Evolutionary conservation across 2,329 filamentous ascomycete genomes (phyloP).

Genomic region (Aspergillus sp.): DNA sequence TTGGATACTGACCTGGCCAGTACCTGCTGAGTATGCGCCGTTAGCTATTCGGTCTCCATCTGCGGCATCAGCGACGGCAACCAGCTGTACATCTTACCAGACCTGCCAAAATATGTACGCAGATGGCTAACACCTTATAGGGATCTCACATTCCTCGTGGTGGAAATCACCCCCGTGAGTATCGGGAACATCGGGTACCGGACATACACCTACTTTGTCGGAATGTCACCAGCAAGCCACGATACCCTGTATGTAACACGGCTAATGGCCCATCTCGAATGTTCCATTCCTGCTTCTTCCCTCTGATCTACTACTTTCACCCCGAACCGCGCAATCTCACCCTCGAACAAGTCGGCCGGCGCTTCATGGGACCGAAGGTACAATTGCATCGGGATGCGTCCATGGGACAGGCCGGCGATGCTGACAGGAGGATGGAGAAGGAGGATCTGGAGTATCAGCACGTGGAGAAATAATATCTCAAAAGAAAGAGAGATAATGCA

Average conservation of each 20-base stretch:
- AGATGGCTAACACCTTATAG: background rate
- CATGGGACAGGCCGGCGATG: slow-evolving; percentile 17
- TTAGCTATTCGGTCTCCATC: slow-evolving; percentile 44
- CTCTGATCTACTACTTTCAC: slow-evolving; percentile 39
- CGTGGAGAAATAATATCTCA: slow-evolving; percentile 11
- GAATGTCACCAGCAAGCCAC: slow-evolving; percentile 7
- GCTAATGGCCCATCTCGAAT: slow-evolving; percentile 11
- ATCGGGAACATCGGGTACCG: slow-evolving; percentile 33
- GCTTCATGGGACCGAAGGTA: slow-evolving; percentile 28
- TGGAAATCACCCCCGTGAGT: slow-evolving; percentile 39
- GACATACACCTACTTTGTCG: slow-evolving; percentile 39
- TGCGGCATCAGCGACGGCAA: slow-evolving; percentile 43
- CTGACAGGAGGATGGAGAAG: slow-evolving; percentile 13
- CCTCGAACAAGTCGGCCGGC: slow-evolving; percentile 29
- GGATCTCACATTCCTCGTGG: slow-evolving; percentile 41
- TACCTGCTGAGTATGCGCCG: slow-evolving; percentile 40
- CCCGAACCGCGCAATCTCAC: slow-evolving; percentile 26
- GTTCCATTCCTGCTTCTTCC: slow-evolving; percentile 44
- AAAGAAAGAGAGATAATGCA: no score
- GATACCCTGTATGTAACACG: background rate
- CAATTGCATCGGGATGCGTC: slow-evolving; percentile 23
- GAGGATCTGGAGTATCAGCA: slow-evolving; percentile 14
- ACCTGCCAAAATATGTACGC: background rate
- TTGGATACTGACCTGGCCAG: slow-evolving; percentile 4
- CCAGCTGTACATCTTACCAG: slow-evolving; percentile 32